A percentile compares a stretch with the other conserved stretches of the same genome.
Conservation (phyloP, 371 early-diverging fungal species). For the Amoeboaphelidium protococcarum region DNA sequence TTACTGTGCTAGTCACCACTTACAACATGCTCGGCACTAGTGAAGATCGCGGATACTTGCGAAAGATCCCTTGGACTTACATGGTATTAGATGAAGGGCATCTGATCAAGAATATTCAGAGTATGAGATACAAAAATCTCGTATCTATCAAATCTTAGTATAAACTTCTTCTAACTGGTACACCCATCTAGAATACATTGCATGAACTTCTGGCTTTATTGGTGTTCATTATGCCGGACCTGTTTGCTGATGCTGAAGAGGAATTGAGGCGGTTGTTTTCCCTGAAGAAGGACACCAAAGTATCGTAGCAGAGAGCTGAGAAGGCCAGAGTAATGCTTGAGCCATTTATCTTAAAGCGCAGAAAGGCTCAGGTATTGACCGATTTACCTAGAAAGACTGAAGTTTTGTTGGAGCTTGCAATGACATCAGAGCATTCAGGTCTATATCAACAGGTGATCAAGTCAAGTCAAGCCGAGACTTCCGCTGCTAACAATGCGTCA, state of each 20-base stretch:
- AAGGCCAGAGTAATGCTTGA: slow-evolving; percentile 45
- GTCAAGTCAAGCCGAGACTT: not conserved
- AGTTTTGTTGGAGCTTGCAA: slow-evolving; percentile 16
- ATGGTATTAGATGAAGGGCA: slow-evolving; percentile 83
- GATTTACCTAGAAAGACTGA: slow-evolving; percentile 34
- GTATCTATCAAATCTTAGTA: slow-evolving; percentile 30
- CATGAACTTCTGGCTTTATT: slow-evolving; percentile 51
- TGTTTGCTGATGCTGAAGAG: slow-evolving; percentile 33
- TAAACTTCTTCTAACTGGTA: slow-evolving; percentile 19
- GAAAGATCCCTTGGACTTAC: slow-evolving; percentile 18
- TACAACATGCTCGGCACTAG: slow-evolving; percentile 13
- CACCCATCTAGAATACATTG: slow-evolving; percentile 71
- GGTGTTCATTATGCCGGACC: slow-evolving; percentile 71
- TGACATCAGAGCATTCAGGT: slow-evolving; percentile 13
- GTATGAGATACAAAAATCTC: slow-evolving; percentile 45
- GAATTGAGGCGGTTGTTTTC: slow-evolving; percentile 25
- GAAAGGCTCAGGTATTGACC: slow-evolving; percentile 30
- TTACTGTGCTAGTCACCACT: slow-evolving; percentile 23
- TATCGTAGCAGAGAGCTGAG: slow-evolving; percentile 20
- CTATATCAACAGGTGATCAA: not conserved
- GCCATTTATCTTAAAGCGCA: slow-evolving; percentile 47
- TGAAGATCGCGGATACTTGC: slow-evolving; percentile 46
- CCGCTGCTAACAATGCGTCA: not conserved
- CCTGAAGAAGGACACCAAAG: slow-evolving; percentile 9
- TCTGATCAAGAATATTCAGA: slow-evolving; percentile 42